These are phyloP conservation scores for Thraustochytrium sp. DNA, from an alignment of 352 stramenopile genomes.

Conservation along the genomic window DNA sequence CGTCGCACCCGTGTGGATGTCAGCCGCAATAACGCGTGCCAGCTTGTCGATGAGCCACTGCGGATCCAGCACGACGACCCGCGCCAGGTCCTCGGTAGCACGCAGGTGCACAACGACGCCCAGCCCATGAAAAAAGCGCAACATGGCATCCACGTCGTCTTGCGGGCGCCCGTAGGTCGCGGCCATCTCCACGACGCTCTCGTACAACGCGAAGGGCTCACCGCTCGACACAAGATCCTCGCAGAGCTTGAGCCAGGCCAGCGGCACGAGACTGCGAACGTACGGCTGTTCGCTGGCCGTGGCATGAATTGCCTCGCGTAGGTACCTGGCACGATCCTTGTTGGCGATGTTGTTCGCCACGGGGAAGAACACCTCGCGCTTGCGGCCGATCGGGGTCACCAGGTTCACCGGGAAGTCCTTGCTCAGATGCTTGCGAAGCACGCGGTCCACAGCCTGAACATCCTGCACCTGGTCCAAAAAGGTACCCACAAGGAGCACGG, in stretches of 20 bases:
- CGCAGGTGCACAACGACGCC: background rate
- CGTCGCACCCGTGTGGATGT: background rate
- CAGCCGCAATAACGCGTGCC: background rate
- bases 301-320: background rate
- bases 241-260: slow-evolving; percentile 8
- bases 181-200: background rate
- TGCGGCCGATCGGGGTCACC: background rate
- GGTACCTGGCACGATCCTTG: background rate
- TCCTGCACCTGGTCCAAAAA: background rate
- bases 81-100: background rate
- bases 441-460: background rate
- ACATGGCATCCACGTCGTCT: background rate
- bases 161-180: background rate
- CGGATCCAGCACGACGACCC: slow-evolving; percentile 4
- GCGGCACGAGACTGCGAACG: background rate
- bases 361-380: background rate
- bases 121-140: background rate
- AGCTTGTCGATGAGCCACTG: slow-evolving; percentile 37
- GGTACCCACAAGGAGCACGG: background rate
- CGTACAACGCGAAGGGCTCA: background rate
- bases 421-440: background rate
- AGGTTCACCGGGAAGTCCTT: background rate
- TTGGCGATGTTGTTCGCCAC: background rate
- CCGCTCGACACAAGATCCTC: background rate
- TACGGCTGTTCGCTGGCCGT: background rate